Conservation (phyloP, 2,329 filamentous ascomycete species). For the Fonsecaea monophora region DNA sequence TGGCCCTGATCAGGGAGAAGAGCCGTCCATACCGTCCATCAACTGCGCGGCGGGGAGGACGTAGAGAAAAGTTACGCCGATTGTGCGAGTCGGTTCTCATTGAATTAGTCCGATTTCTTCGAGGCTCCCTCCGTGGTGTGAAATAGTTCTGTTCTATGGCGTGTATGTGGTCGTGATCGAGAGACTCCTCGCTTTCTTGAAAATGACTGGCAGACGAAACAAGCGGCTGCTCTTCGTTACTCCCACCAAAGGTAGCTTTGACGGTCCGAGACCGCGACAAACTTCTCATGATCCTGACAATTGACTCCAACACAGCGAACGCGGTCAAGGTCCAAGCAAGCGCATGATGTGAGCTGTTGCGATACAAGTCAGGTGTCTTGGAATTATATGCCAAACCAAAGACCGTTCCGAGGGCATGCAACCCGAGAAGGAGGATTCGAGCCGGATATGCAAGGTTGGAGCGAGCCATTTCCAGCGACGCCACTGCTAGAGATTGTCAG, state of each 20-base stretch:
- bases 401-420: constrained; percentile 18
- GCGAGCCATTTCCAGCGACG: neutral
- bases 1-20: neutral
- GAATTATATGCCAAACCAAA: constrained; percentile 23
- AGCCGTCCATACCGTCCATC: neutral
- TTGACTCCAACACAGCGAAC: constrained; percentile 7
- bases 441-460: neutral
- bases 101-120: constrained; percentile 1
- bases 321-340: constrained; percentile 16
- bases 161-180: neutral
- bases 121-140: neutral
- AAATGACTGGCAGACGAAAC: constrained; percentile 12
- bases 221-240: constrained; percentile 17
- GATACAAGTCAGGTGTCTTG: constrained; percentile 27
- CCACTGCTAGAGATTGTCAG: neutral
- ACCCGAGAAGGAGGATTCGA: constrained; percentile 4
- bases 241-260: neutral
- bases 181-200: neutral
- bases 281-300: constrained; percentile 14
- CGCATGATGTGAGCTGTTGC: constrained; percentile 12
- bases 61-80: too few relatives aligned
- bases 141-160: neutral
- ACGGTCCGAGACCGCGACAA: neutral
- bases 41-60: neutral
- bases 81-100: neutral